Percentiles rank a stretch among this genome's conserved stretches.
Conservation (phyloP, 495 filamentous ascomycete species). For the Parmelia sp. region DNA sequence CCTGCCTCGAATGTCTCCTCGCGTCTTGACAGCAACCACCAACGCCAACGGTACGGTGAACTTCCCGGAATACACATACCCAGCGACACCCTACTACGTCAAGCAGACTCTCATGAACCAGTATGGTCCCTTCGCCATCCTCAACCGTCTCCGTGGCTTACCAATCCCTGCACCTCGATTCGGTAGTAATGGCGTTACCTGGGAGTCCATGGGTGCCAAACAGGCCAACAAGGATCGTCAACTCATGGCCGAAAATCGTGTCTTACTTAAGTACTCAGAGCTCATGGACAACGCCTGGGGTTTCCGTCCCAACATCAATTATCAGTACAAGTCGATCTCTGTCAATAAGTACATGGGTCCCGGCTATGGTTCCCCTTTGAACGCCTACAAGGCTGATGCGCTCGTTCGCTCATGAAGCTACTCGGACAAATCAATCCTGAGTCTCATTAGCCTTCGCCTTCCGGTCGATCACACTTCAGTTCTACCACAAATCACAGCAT, state of each 20-base stretch:
- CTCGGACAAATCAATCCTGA: not conserved
- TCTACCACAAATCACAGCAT: not conserved
- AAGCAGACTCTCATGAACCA: constrained; percentile 20
- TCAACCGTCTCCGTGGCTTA: constrained; percentile 18
- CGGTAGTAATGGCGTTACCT: constrained; percentile 15
- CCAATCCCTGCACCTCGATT: constrained; percentile 10
- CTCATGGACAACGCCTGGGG: constrained; percentile 14
- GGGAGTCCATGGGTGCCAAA: constrained; percentile 23
- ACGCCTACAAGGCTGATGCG: constrained; percentile 14
- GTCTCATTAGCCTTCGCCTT: not conserved
- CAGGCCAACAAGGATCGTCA: constrained; percentile 6
- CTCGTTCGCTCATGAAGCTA: not conserved
- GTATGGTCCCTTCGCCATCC: constrained; percentile 19
- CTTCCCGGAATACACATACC: constrained; percentile 17
- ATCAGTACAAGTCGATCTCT: constrained; percentile 15
- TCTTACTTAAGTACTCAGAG: constrained; percentile 13
- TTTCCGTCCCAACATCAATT: constrained; percentile 19
- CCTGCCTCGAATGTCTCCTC: constrained; percentile 18
- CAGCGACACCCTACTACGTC: constrained; percentile 20
- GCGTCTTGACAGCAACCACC: constrained; percentile 14
- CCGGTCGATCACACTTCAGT: not conserved
- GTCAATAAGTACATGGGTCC: constrained; percentile 11
- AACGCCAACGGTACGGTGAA: constrained; percentile 20
- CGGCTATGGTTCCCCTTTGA: constrained; percentile 16
- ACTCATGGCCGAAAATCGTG: constrained; percentile 13